Base-by-base conservation (phyloP, 202 grass and related monocot species). In the Miscanthus sacchariflorus region DNA sequence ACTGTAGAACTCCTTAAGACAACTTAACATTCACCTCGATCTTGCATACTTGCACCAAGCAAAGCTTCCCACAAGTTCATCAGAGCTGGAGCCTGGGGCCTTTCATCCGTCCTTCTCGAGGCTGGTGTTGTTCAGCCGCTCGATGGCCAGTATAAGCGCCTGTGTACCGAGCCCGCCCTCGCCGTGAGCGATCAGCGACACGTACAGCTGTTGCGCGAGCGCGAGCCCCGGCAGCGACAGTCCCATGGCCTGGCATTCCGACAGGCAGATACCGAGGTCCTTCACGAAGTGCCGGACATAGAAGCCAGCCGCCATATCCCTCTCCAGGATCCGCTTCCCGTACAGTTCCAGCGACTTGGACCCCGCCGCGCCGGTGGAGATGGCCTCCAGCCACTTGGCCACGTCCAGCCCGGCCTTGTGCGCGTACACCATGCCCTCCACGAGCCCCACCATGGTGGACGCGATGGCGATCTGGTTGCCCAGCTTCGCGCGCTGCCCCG, bases 371-470 rank as follows among this genome's bases (percentile, higher is more conserved):
- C 96, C 94, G 5, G 92, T 95, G 4, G 96, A 98, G 85, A 98
- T 98, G 52, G 96, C 96, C 79, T 96, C 96, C 54, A 98, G 69
- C 96, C 96, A 98, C 72, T 91, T 91, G 23, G 68, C 83, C 35
- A 98, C 89, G 80, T 98, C 94, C 49, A 98, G 87, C 68, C 94
- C 89, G 10, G 96, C 92, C 89, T 98, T 98, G 85, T 98, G 96
- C 35, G 92, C 96, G 81, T 85, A 99, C 84, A 95, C 80, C 94
- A 99, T 96, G 44, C 96, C 96, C 78, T 99, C 96, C 69, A 95
- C 96, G 72, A 99, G 86, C 9, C 96, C 96, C 38, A 99, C 94
- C 96, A 99, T 99, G 82, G 90, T 99, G 76, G 96, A 96, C n/a
- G 94, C 92, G 84, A 99, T 96, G 45, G 90, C 89, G 67, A 96